These are phyloP conservation scores for Chara braunii DNA, from an alignment of 139 green algal species.

Conservation along the genomic window DNA sequence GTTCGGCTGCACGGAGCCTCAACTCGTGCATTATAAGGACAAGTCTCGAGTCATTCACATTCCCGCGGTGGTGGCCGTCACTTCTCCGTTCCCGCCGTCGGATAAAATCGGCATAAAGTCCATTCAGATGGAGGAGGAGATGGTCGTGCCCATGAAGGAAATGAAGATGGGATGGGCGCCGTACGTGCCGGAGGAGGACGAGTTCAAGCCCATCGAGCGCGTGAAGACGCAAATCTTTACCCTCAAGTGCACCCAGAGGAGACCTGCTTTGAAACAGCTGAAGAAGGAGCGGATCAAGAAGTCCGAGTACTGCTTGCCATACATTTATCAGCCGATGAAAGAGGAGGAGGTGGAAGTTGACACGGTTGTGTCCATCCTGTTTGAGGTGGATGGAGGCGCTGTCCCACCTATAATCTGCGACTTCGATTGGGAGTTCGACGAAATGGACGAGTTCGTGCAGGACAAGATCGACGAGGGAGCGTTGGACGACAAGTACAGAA, in stretches of 20 bases:
- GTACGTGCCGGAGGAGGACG: constrained; percentile 13
- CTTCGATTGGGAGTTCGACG: constrained; percentile 40
- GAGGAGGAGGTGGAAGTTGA: constrained; percentile 23
- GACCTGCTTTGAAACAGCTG: constrained; percentile 17
- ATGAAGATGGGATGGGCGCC: constrained; percentile 36
- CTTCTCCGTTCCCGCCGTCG: constrained; percentile 15
- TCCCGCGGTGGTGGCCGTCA: constrained; percentile 23
- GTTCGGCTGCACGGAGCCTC: constrained; percentile 35
- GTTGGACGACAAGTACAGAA: too few relatives aligned
- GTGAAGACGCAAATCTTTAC: constrained; percentile 8
- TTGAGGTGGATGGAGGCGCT: background rate
- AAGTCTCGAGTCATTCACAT: constrained; percentile 10
- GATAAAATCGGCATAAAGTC: constrained; percentile 20
- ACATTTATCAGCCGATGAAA: constrained; percentile 3
- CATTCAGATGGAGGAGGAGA: constrained; percentile 31
- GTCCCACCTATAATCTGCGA: constrained; percentile 17
- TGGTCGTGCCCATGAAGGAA: constrained; percentile 7
- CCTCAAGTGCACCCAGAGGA: constrained; percentile 34
- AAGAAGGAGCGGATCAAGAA: constrained; percentile 32
- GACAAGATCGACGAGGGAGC: too few relatives aligned
- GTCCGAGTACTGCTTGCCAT: constrained; percentile 39
- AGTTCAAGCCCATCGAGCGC: background rate
- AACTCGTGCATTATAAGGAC: constrained; percentile 20
- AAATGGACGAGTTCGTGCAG: constrained; percentile 20
- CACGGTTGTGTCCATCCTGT: constrained; percentile 23